Evolutionary conservation across 352 stramenopile genomes (phyloP).

Genomic region (Pythium pectinolyticum): DNA sequence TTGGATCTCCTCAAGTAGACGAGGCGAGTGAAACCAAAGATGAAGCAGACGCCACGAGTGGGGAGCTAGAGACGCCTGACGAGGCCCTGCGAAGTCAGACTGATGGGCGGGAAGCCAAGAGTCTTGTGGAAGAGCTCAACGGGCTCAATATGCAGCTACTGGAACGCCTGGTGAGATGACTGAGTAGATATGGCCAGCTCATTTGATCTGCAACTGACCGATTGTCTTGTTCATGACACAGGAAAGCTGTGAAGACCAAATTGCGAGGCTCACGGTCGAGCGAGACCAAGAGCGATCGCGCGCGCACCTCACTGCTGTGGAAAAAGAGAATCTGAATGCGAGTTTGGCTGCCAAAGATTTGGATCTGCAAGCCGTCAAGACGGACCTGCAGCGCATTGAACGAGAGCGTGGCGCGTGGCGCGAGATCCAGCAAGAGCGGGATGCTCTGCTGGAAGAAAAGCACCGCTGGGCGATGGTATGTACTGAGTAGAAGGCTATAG

Average conservation of each 20-base stretch:
- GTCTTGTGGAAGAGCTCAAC: slow-evolving; percentile 80
- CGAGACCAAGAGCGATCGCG: slow-evolving; percentile 74
- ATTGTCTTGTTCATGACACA: slow-evolving; percentile 22
- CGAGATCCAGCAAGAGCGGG: slow-evolving; percentile 75
- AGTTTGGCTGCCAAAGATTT: slow-evolving; percentile 50
- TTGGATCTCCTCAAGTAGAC: slow-evolving; percentile 39
- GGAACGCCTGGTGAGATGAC: slow-evolving; percentile 58
- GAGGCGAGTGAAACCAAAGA: background rate
- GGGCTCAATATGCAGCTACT: slow-evolving; percentile 84
- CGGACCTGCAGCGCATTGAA: slow-evolving; percentile 69
- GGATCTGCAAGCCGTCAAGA: slow-evolving; percentile 45
- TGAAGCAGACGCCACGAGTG: background rate
- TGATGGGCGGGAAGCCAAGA: slow-evolving; percentile 53
- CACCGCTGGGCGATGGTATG: slow-evolving; percentile 80
- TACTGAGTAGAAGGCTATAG: no score
- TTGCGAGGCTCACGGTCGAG: slow-evolving; percentile 72
- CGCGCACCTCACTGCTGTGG: slow-evolving; percentile 56
- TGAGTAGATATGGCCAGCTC: background rate
- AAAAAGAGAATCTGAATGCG: slow-evolving; percentile 61
- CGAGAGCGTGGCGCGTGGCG: slow-evolving; percentile 74
- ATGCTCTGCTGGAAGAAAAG: slow-evolving; percentile 80
- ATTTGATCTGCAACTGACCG: background rate
- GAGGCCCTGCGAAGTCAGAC: slow-evolving; percentile 27
- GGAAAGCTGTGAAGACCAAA: slow-evolving; percentile 72
- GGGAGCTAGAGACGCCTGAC: background rate